Base-by-base conservation (phyloP, 352 stramenopile species). In the Thalassiosira mediterranea region DNA sequence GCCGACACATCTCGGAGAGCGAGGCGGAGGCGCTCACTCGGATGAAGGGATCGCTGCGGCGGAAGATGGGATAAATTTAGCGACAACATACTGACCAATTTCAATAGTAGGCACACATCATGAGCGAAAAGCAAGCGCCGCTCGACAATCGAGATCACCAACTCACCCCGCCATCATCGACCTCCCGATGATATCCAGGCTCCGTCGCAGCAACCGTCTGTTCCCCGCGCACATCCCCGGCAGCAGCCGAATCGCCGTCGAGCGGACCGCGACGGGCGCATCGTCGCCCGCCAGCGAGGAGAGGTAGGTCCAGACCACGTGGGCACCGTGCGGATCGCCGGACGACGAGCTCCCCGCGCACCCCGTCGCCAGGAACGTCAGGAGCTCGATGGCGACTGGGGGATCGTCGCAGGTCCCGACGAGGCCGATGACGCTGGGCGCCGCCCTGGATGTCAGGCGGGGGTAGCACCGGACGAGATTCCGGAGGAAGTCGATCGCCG, bases 261-360 rank as follows among this genome's bases (percentile, higher is more conserved):
- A 72, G 10, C 81, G 78, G 49, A 88, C 59, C 17, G 60, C 34
- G 47, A 63, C 11, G 15, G 83, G 71, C 29, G 75, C 56, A 2
- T 44, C 53, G 19, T 87, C 66, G n/a, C 10, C 65, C 37, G 60
- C 52, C 37, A 88, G 61, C 11, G 83, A 73, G 1, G 79, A 85
- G 44, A 92, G 31, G 61, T 88, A 75, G 17, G 75, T 78, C 83
- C 83, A 92, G 61, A 84, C 61, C 15, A 90, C 29, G 37, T 86
- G 80, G 11, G 83, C 81, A 51, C 83, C 86, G 49, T 86, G 72
- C 26, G 83, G 63, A 78, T 92, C 83, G n/a, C n/a, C n/a, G n/a
- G n/a, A n/a, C n/a, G n/a, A n/a, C n/a, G n/a, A n/a, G n/a, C n/a
- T n/a, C n/a, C n/a, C n/a, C n/a, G n/a, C n/a, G 10, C 53, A 56